Base-by-base conservation (phyloP, 306 rosid species). In the Rosa lucieae region DNA sequence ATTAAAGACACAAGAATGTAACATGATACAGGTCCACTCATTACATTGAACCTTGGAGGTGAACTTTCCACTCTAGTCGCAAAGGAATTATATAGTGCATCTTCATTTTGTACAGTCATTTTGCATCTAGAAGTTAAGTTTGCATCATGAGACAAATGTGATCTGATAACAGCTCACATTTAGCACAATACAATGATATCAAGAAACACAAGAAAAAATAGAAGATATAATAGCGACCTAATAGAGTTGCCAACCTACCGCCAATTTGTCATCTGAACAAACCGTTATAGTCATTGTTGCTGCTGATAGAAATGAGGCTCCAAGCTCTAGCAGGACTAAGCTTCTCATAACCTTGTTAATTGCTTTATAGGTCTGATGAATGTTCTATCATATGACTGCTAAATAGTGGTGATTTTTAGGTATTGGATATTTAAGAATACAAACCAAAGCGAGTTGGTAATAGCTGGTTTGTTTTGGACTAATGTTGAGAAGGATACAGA, bases 261-360 rank as follows among this genome's bases (percentile, higher is more conserved):
- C 96, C 97, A 95, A 87, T 93, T 93, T 83, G 94, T 95, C 99
- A 93, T 95, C 87, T 91, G 99, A 75, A 89, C 89, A 88, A 95
- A 95, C n/a, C 97, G 93, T 75, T 91, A 23, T 23, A 23, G 26
- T 0, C 26, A 46, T 46, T 46, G 49, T 46, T 46, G 13, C 49
- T 46, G 49, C 14, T 10, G 14, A 46, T 46, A 1, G 14, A 46
- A 46, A 8, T 9, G 13, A 46, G 49, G 49, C 49, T 46, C 49
- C 12, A 46, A 46, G 49, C 49, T 46, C 14, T 46, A 46, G 49
- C 10, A 46, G 13, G 11, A 46, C 49, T 8, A 8, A 46, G 66
- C 66, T 55, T 59, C 66, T 9, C 14, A 10, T 14, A 59, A 23
- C 23, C 15, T 59, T 21, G 35, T 59, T 59, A 10, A 12, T 59